Conservation (phyloP, 2,329 filamentous ascomycete genomes). For the Verticillium nonalfalfae region DNA sequence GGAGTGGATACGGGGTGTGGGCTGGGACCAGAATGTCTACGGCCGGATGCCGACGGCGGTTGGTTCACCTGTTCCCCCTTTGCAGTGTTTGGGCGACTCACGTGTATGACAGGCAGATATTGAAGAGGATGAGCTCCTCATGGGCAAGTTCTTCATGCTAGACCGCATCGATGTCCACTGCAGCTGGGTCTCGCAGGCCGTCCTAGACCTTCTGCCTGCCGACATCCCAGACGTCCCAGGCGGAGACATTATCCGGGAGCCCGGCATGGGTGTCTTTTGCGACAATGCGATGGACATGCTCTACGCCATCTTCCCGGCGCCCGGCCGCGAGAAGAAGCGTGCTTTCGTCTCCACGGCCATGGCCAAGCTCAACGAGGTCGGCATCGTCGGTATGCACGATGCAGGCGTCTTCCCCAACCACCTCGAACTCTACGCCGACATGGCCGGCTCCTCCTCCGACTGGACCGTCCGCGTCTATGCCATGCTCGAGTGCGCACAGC, state of each 20-base stretch:
- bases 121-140: constrained; percentile 42
- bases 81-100: background rate
- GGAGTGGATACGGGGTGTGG: constrained; percentile 60
- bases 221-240: constrained; percentile 49
- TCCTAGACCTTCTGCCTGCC: constrained; percentile 52
- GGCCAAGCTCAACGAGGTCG: constrained; percentile 54
- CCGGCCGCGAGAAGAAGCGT: constrained; percentile 43
- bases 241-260: constrained; percentile 55
- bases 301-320: constrained; percentile 49
- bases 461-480: constrained; percentile 60
- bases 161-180: constrained; percentile 67
- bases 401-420: constrained; percentile 54
- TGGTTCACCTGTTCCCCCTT: constrained; percentile 18
- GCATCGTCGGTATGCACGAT: constrained; percentile 64
- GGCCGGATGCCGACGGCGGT: constrained; percentile 61
- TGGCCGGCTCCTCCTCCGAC: constrained; percentile 33
- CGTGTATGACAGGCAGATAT: constrained; percentile 33
- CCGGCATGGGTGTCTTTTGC: constrained; percentile 63
- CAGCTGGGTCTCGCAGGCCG: constrained; percentile 59
- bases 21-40: constrained; percentile 64
- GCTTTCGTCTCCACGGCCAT: constrained; percentile 54
- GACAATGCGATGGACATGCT: constrained; percentile 67
- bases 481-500: constrained; percentile 60
- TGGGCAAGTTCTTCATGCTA: constrained; percentile 58
- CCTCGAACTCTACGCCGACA: constrained; percentile 44